Conservation (phyloP, 2,329 filamentous ascomycete genomes). For the Apiospora saccharicola region DNA sequence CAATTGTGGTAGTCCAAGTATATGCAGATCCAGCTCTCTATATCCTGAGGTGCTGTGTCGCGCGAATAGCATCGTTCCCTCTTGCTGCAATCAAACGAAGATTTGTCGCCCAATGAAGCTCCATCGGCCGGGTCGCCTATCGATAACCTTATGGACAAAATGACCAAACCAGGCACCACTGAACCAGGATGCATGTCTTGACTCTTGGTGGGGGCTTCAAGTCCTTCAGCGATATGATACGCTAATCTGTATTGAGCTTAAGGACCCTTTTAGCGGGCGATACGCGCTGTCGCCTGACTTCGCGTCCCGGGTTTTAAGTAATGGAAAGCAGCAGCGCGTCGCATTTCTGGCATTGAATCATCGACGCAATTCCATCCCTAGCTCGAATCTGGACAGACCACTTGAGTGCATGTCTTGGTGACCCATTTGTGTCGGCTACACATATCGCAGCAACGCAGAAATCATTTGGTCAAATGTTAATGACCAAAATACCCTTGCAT, state of each 20-base stretch:
- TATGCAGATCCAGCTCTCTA: neutral
- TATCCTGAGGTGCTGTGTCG: neutral
- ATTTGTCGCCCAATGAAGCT: conserved; percentile 2
- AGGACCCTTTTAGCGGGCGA: neutral
- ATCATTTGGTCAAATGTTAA: neutral
- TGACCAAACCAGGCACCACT: neutral
- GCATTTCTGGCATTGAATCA: conserved; percentile 15
- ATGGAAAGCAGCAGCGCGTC: neutral
- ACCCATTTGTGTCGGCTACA: neutral
- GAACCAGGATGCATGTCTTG: neutral
- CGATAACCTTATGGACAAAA: too few species aligned
- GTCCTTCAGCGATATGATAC: neutral
- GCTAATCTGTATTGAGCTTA: neutral
- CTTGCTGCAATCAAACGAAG: neutral
- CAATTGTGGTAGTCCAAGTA: neutral
- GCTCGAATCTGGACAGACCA: neutral
- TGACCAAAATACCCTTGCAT: neutral
- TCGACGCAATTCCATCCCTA: conserved; percentile 14
- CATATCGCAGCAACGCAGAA: neutral
- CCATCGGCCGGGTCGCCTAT: neutral
- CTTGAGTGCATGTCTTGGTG: neutral
- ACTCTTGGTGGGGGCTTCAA: neutral
- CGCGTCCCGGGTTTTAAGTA: conserved; percentile 35
- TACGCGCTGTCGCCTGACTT: conserved; percentile 24
- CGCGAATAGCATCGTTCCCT: neutral